These are phyloP conservation scores for Geranium brycei DNA, from an alignment of 345 rosid species.

Conservation along the genomic window DNA sequence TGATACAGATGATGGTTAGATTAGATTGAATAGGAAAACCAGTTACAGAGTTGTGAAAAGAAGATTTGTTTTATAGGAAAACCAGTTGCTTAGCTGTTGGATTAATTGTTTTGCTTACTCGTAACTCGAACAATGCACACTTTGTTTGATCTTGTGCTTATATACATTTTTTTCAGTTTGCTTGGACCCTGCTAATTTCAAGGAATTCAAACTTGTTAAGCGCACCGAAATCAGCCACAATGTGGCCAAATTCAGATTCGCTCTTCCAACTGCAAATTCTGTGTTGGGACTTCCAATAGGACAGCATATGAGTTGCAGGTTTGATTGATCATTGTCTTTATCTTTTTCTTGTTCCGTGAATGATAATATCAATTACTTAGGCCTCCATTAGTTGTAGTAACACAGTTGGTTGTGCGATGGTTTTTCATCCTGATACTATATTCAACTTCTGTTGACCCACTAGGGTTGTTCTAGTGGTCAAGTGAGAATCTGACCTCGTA, in stretches of 20 bases:
- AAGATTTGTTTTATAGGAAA: no score
- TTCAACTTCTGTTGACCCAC: background rate
- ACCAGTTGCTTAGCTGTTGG: no score
- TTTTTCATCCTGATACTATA: background rate
- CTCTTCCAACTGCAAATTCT: slow-evolving; percentile 34
- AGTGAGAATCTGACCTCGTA: no score
- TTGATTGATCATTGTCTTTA: slow-evolving; percentile 5
- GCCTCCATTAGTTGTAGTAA: background rate
- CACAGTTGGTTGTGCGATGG: no score
- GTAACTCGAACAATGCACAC: no score
- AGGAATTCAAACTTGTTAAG: slow-evolving; percentile 35
- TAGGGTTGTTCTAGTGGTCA: no score
- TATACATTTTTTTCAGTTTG: slow-evolving; percentile 17
- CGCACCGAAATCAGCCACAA: slow-evolving; percentile 33
- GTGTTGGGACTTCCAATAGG: slow-evolving; percentile 45
- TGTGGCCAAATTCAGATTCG: slow-evolving; percentile 36
- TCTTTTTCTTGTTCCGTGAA: background rate
- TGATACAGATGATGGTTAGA: background rate
- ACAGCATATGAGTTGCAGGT: slow-evolving; percentile 49
- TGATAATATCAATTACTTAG: background rate
- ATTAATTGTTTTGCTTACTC: no score
- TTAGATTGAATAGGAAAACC: no score
- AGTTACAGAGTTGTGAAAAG: no score
- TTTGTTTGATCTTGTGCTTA: background rate
- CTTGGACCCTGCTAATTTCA: slow-evolving; percentile 35